Evolutionary conservation across 2,329 filamentous ascomycete genomes (phyloP).

Genomic region (Fusarium pseudograminearum): DNA sequence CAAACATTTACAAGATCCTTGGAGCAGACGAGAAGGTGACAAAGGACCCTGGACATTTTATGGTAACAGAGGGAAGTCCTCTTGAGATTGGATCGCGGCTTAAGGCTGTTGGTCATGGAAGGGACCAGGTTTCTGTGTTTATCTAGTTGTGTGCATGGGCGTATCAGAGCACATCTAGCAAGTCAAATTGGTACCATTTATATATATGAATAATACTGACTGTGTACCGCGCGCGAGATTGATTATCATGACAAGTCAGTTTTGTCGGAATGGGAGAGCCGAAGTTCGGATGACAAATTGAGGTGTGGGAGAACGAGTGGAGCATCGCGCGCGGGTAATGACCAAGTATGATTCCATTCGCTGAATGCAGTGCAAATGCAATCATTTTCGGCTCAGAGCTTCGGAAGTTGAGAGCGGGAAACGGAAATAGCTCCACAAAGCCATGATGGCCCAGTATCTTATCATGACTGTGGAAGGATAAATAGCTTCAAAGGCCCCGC

Average conservation of each 20-base stretch:
- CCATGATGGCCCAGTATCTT: constrained; percentile 37
- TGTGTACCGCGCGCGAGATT: not conserved
- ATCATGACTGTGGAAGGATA: constrained; percentile 24
- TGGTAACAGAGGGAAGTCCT: constrained; percentile 73
- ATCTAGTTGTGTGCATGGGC: not conserved
- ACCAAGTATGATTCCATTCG: constrained; percentile 36
- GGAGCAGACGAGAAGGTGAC: constrained; percentile 56
- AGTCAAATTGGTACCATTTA: not conserved
- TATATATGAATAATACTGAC: not conserved
- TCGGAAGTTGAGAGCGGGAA: constrained; percentile 31
- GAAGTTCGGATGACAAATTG: constrained; percentile 39
- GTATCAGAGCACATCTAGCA: not conserved
- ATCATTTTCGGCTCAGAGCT: not conserved
- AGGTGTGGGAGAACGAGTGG: constrained; percentile 12
- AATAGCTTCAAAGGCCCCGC: constrained; percentile 31
- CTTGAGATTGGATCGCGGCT: constrained; percentile 63
- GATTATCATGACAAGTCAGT: not conserved
- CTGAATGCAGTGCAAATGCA: not conserved
- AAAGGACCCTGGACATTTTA: constrained; percentile 61
- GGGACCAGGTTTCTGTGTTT: constrained; percentile 34
- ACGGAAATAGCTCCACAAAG: constrained; percentile 35
- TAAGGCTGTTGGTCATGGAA: constrained; percentile 40
- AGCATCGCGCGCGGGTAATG: constrained; percentile 49
- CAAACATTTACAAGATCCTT: constrained; percentile 69
- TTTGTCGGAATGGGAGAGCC: not conserved